phyloP scores from a whole-genome alignment of 177 flowering plant genomes.

The Vitis hybrid region DNA sequence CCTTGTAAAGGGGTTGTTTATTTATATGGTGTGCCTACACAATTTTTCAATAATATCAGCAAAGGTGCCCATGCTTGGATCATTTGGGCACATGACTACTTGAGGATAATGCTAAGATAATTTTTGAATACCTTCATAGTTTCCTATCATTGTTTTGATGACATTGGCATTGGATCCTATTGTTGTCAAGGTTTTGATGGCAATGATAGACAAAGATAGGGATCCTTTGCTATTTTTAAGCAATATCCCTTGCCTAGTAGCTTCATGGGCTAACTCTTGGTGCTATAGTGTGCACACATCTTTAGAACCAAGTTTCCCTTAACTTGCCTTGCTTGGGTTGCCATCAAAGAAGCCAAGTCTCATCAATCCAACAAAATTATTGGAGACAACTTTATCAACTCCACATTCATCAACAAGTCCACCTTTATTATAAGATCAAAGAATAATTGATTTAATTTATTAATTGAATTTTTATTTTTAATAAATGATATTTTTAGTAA shows the following conservation, averaged over 20 bases:
- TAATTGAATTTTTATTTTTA: too few relatives aligned
- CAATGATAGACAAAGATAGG: constrained; percentile 63
- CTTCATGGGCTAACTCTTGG: constrained; percentile 84
- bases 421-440: constrained; percentile 7
- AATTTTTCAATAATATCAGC: not conserved
- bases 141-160: constrained; percentile 92
- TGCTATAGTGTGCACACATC: constrained; percentile 75
- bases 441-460: too few relatives aligned
- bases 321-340: constrained; percentile 61
- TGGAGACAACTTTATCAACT: constrained; percentile 59
- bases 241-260: constrained; percentile 91
- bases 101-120: too few relatives aligned
- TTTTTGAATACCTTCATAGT: constrained; percentile 68
- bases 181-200: constrained; percentile 75
- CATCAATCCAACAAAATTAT: constrained; percentile 79
- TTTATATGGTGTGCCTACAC: constrained; percentile 78
- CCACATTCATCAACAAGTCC: constrained; percentile 61
- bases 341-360: constrained; percentile 96
- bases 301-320: constrained; percentile 80
- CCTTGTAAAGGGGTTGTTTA: constrained; percentile 88
- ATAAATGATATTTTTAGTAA: too few relatives aligned
- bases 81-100: not conserved
- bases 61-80: not conserved
- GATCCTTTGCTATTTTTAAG: constrained; percentile 67
- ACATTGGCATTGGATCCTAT: constrained; percentile 96